phyloP scores from a whole-genome alignment of 352 stramenopile species.

The Globisporangium lucens region DNA sequence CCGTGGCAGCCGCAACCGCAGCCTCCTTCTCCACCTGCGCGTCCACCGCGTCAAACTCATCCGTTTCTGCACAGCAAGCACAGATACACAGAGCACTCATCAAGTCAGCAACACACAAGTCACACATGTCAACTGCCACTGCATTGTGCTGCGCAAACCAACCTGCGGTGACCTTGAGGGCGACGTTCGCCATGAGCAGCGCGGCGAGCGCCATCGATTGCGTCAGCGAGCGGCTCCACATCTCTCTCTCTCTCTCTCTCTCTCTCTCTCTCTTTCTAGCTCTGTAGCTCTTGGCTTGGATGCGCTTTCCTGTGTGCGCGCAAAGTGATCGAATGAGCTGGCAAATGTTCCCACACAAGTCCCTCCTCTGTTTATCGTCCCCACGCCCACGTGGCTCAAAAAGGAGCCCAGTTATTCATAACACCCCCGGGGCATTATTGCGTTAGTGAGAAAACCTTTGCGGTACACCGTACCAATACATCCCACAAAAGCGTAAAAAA shows the following conservation, averaged over 20 bases:
- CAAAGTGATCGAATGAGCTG: not conserved
- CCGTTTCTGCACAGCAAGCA: constrained; percentile 12
- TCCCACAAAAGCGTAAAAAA: too few relatives aligned
- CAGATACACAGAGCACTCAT: too few relatives aligned
- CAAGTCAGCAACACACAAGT: constrained; percentile 1
- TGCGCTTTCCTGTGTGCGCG: not conserved
- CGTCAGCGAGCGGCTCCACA: constrained; percentile 18
- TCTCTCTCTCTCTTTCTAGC: not conserved
- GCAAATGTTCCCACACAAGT: not conserved
- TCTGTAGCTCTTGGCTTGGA: not conserved
- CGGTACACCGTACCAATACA: too few relatives aligned
- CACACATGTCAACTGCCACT: not conserved
- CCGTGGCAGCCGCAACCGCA: constrained; percentile 1
- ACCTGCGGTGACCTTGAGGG: constrained; percentile 12
- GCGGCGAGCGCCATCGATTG: constrained; percentile 17
- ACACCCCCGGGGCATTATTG: not conserved
- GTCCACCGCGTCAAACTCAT: constrained; percentile 49
- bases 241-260: not conserved
- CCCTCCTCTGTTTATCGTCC: too few relatives aligned
- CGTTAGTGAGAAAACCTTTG: too few relatives aligned
- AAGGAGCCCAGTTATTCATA: not conserved
- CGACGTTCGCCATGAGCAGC: constrained; percentile 12
- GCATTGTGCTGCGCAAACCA: not conserved
- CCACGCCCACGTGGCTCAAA: not conserved
- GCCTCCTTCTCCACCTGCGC: constrained; percentile 21